A percentile compares a stretch with the other conserved stretches of the same genome.
Evolutionary conservation across 2,329 filamentous ascomycete genomes (phyloP).

Genomic region (Salinomyces thailandicus): DNA sequence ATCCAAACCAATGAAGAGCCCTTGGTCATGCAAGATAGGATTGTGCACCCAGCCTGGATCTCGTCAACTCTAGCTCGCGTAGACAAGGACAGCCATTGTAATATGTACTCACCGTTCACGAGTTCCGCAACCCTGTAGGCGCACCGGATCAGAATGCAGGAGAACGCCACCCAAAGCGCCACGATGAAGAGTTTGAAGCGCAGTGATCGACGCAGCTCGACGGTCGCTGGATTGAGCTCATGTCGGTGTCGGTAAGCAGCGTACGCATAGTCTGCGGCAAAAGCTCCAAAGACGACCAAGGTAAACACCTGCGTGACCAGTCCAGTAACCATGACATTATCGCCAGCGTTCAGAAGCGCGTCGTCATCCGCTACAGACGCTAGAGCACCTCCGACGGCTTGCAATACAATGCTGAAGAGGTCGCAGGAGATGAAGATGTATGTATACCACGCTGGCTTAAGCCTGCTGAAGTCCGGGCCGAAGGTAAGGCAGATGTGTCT

Average conservation of each 20-base stretch:
- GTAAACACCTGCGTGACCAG: constrained; percentile 48
- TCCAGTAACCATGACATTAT: constrained; percentile 49
- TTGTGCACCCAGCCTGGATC: constrained; percentile 9
- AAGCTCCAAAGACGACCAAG: constrained; percentile 37
- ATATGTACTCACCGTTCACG: constrained; percentile 14
- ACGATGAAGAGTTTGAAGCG: constrained; percentile 21
- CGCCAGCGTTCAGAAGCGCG: constrained; percentile 36
- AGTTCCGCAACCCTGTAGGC: constrained; percentile 23
- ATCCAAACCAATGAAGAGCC: constrained; percentile 23
- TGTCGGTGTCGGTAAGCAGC: constrained; percentile 12
- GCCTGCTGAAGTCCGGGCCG: constrained; percentile 21
- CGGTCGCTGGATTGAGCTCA: constrained; percentile 16
- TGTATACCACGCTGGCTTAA: constrained; percentile 30
- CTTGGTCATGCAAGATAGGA: constrained; percentile 16
- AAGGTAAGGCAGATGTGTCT: constrained; percentile 28
- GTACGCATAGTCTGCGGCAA: constrained; percentile 29
- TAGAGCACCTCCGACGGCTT: constrained; percentile 48
- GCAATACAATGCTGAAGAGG: constrained; percentile 47
- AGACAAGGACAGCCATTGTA: not conserved
- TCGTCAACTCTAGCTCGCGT: not conserved
- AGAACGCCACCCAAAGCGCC: constrained; percentile 17
- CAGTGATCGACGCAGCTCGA: constrained; percentile 26
- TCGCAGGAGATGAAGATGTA: constrained; percentile 52
- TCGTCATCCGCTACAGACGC: constrained; percentile 40
- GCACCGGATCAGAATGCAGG: constrained; percentile 21